phyloP scores from a whole-genome alignment of 257 asterid species.

The Capsicum pubescens region DNA sequence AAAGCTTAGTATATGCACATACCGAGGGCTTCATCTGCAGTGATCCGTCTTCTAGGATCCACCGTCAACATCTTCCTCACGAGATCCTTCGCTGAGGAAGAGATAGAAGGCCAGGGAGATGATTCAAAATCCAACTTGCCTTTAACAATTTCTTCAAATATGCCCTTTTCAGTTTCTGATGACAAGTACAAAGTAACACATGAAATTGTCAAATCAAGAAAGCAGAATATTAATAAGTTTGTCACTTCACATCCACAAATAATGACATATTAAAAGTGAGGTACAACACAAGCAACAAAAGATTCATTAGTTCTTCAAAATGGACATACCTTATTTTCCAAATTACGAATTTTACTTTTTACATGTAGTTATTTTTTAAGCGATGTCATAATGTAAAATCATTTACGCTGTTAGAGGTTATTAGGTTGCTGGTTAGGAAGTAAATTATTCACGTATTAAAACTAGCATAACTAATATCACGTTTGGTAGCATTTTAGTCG shows the following conservation, averaged over 20 bases:
- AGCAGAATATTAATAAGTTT: not conserved
- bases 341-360: not conserved
- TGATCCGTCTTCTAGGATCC: constrained; percentile 47
- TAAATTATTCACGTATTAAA: too few species aligned
- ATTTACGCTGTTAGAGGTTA: not conserved
- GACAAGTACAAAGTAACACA: not conserved
- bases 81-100: constrained; percentile 52
- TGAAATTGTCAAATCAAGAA: not conserved
- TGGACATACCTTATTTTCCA: not conserved
- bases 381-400: not conserved
- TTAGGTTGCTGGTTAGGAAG: too few species aligned
- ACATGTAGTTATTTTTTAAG: not conserved
- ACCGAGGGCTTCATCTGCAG: constrained; percentile 53
- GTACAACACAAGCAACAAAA: not conserved
- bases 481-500: too few species aligned
- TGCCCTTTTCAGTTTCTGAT: constrained; percentile 46
- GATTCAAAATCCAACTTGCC: constrained; percentile 46
- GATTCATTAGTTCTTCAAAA: not conserved
- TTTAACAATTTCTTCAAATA: constrained; percentile 41
- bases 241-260: not conserved
- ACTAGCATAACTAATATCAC: too few species aligned
- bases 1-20: not conserved
- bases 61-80: constrained; percentile 45
- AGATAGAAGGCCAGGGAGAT: constrained; percentile 56
- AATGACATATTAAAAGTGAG: not conserved